A percentile compares a stretch with the other conserved stretches of the same genome.
These are phyloP conservation scores for Ophidiomyces ophidiicola DNA, from an alignment of 2,329 filamentous ascomycete genomes.

Conservation along the genomic window DNA sequence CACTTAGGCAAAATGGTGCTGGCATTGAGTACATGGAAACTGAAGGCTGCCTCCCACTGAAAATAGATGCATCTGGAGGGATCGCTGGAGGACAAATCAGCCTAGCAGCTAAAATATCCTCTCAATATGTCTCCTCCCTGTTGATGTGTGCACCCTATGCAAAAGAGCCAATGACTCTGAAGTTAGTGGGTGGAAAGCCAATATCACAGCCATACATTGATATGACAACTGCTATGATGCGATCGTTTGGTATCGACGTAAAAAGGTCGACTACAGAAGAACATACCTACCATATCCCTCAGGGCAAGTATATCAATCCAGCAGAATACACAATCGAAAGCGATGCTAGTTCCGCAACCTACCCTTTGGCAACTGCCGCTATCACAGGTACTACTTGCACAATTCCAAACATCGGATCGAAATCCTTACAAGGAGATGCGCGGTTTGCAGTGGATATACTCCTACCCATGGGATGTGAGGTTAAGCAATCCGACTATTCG, in stretches of 20 bases:
- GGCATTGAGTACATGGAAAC: constrained; percentile 73
- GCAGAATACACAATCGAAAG: constrained; percentile 83
- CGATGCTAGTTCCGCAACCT: constrained; percentile 94
- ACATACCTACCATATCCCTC: constrained; percentile 88
- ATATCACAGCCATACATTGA: constrained; percentile 97
- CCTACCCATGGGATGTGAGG: constrained; percentile 81
- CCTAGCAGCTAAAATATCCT: constrained; percentile 87
- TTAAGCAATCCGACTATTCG: constrained; percentile 70
- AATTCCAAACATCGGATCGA: constrained; percentile 87
- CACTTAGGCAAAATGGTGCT: constrained; percentile 76
- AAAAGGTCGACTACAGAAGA: constrained; percentile 62
- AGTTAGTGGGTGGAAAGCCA: constrained; percentile 87
- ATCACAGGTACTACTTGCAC: constrained; percentile 94
- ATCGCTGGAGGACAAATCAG: constrained; percentile 80
- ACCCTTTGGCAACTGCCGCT: constrained; percentile 83
- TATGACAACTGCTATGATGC: constrained; percentile 99
- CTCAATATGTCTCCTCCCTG: constrained; percentile 96
- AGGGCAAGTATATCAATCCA: constrained; percentile 71
- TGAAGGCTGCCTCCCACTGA: constrained; percentile 69
- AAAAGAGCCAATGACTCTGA: constrained; percentile 80
- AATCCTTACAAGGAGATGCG: constrained; percentile 86
- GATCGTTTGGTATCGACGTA: constrained; percentile 73
- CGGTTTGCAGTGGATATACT: constrained; percentile 86
- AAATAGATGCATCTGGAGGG: constrained; percentile 68
- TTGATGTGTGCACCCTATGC: constrained; percentile 96